Percentiles rank a stretch among this genome's conserved stretches.
These are phyloP conservation scores for Myriosclerotinia duriaeana DNA, from an alignment of 2,329 filamentous ascomycete species.

Conservation along the genomic window DNA sequence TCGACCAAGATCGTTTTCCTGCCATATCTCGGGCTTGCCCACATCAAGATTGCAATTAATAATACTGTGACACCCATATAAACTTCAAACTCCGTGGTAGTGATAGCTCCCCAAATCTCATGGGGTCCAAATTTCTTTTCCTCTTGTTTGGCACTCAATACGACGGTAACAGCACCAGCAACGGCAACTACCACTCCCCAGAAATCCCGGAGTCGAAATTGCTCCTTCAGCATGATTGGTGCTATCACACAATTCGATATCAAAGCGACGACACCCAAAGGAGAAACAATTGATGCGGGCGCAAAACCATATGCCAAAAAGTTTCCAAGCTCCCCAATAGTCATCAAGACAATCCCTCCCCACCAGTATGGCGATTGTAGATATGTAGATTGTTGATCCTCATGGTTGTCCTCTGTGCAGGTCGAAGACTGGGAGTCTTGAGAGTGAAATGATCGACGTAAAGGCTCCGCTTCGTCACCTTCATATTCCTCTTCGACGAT, in stretches of 20 bases:
- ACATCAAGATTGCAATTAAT: conserved; percentile 76
- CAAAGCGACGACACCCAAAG: conserved; percentile 91
- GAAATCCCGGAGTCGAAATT: conserved; percentile 79
- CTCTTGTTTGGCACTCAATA: conserved; percentile 83
- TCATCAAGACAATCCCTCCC: conserved; percentile 90
- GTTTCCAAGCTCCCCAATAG: conserved; percentile 88
- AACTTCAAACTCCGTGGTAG: conserved; percentile 82
- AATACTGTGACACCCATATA: conserved; percentile 76
- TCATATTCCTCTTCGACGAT: conserved; percentile 30
- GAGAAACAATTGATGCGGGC: conserved; percentile 94
- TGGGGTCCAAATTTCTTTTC: conserved; percentile 89
- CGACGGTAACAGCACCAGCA: conserved; percentile 84
- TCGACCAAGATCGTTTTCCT: conserved; percentile 85
- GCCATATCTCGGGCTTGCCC: conserved; percentile 81
- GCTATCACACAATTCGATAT: conserved; percentile 97
- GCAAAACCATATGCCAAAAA: conserved; percentile 98
- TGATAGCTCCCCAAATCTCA: conserved; percentile 87
- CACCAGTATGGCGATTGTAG: conserved; percentile 95
- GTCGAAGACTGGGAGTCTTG: conserved; percentile 44
- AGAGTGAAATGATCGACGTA: conserved; percentile 53
- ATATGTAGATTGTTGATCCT: conserved; percentile 60
- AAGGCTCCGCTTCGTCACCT: conserved; percentile 51
- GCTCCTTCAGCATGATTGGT: conserved; percentile 88
- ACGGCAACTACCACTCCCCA: conserved; percentile 87
- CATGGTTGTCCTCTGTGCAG: conserved; percentile 41